Conservation (phyloP, 495 filamentous ascomycete species). For the Recurvomyces mirabilis region DNA sequence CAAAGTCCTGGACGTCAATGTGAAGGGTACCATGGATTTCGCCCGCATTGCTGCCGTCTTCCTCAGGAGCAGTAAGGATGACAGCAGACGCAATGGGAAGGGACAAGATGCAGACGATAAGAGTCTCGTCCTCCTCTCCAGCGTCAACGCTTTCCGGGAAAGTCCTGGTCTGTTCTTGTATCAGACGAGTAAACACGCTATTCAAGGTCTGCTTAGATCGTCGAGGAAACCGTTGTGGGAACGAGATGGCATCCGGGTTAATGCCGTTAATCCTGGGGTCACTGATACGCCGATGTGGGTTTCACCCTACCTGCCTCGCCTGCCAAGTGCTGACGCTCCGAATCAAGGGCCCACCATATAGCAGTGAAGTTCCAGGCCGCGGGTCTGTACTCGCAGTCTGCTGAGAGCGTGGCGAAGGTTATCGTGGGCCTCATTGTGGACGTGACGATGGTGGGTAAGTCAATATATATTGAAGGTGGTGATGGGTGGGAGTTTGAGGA, state of each 20-base stretch:
- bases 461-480: conserved; percentile 9
- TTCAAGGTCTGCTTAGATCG: neutral
- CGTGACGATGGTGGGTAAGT: neutral
- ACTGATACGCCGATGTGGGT: neutral
- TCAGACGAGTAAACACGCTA: conserved; percentile 19
- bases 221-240: conserved; percentile 2
- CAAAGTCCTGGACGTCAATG: conserved; percentile 13
- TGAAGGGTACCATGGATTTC: conserved; percentile 10
- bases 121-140: conserved; percentile 37
- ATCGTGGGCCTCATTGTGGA: neutral
- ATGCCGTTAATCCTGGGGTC: neutral
- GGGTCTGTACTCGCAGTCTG: neutral
- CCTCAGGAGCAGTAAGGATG: no score
- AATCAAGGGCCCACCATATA: no score
- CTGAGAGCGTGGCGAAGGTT: neutral
- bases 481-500: conserved; percentile 14
- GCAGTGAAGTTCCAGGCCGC: neutral
- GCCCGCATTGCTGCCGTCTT: conserved; percentile 15
- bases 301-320: no score
- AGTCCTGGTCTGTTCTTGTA: conserved; percentile 38
- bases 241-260: conserved; percentile 1
- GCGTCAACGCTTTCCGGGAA: conserved; percentile 37
- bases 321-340: no score
- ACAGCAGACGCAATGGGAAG: conserved; percentile 3
- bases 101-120: conserved; percentile 26